Conservation (phyloP, 495 filamentous ascomycete genomes). For the Cercophora samala region DNA sequence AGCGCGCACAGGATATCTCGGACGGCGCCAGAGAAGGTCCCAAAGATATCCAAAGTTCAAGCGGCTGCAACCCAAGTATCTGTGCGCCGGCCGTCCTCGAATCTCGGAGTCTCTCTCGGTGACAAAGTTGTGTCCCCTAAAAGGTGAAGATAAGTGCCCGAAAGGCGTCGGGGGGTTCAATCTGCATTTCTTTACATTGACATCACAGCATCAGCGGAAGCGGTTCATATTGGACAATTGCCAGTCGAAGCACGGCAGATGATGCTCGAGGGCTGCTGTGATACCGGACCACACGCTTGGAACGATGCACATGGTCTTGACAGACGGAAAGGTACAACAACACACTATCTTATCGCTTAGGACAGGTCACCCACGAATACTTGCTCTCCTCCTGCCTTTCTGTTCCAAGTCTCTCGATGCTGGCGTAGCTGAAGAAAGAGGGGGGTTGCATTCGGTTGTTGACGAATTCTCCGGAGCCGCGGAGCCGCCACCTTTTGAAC, state of each 20-base stretch:
- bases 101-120: not conserved
- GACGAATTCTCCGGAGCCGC: not conserved
- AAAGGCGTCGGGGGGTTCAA: not conserved
- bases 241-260: not conserved
- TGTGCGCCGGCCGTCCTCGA: conserved; percentile 10
- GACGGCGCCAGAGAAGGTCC: not conserved
- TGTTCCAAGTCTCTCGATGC: not conserved
- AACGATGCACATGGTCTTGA: not conserved
- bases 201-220: not conserved
- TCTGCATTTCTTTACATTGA: not conserved
- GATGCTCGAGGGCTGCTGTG: not conserved
- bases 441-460: conserved; percentile 11
- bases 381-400: not conserved
- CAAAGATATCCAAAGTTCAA: not conserved
- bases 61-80: conserved; percentile 22
- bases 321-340: not conserved
- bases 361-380: not conserved
- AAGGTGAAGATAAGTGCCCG: not conserved
- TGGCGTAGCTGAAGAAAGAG: conserved; percentile 1
- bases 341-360: not conserved
- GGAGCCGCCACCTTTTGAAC: not conserved
- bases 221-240: not conserved
- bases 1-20: not conserved
- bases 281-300: not conserved
- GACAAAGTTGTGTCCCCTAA: not conserved